Conservation (phyloP, 306 rosid genomes). For the Mimosa bimucronata region DNA sequence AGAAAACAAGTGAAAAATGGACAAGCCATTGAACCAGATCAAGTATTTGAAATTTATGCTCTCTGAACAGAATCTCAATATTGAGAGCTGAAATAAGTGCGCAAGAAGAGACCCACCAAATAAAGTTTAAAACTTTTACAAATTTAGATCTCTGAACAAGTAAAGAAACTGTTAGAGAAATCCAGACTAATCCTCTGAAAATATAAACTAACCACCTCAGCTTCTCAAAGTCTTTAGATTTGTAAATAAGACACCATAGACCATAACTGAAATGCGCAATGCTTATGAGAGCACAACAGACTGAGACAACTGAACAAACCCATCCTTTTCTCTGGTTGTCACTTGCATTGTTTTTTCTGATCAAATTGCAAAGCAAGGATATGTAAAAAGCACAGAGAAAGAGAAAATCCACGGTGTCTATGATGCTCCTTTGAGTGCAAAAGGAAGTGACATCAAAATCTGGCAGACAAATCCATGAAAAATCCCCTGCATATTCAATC, state of each 20-base stretch:
- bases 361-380: constrained; percentile 31
- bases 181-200: constrained; percentile 57
- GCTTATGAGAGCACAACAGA: constrained; percentile 53
- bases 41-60: constrained; percentile 36
- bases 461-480: constrained; percentile 52
- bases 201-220: constrained; percentile 42
- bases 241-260: constrained; percentile 44
- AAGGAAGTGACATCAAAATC: constrained; percentile 48
- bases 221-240: constrained; percentile 16
- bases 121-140: constrained; percentile 42
- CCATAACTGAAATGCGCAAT: constrained; percentile 46
- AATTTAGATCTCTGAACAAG: constrained; percentile 49
- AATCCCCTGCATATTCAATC: constrained; percentile 38
- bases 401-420: constrained; percentile 44
- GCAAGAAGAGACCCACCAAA: constrained; percentile 67
- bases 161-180: constrained; percentile 55
- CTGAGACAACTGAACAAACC: constrained; percentile 41
- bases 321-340: constrained; percentile 38
- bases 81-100: constrained; percentile 47
- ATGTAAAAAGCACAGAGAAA: constrained; percentile 46
- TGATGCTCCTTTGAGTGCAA: constrained; percentile 48
- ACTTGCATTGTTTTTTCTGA: constrained; percentile 33
- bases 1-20: constrained; percentile 52
- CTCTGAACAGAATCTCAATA: constrained; percentile 44
- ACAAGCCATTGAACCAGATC: constrained; percentile 50